Evolutionary conservation across 1,139 yeast genomes (phyloP).

Genomic region (Chernovozyma sophiae-reginae): DNA sequence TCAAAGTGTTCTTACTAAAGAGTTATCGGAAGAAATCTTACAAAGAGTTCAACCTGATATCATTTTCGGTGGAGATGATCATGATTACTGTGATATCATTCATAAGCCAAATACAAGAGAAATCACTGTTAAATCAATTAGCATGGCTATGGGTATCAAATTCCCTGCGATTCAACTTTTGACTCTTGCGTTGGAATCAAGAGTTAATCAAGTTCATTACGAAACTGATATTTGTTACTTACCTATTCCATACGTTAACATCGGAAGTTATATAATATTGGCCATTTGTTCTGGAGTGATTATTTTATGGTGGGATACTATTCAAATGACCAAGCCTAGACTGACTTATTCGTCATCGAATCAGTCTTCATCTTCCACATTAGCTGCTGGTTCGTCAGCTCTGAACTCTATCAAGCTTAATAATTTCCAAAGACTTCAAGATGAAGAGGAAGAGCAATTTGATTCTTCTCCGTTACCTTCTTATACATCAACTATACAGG

Average conservation of each 20-base stretch:
- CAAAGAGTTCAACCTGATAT: conserved; percentile 34
- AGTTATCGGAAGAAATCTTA: conserved; percentile 25
- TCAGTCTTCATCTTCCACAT: conserved; percentile 6
- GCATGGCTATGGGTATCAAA: conserved; percentile 58
- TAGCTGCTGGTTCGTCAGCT: neutral
- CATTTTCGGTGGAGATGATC: conserved; percentile 51
- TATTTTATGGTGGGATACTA: conserved; percentile 29
- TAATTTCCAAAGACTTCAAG: conserved; percentile 22
- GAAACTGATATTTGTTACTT: conserved; percentile 44
- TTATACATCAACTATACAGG: conserved; percentile 10
- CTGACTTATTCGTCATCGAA: neutral
- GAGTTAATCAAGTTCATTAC: conserved; percentile 21
- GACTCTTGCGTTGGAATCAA: conserved; percentile 13
- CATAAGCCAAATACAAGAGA: conserved; percentile 34
- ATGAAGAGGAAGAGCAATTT: conserved; percentile 10
- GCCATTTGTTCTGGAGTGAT: conserved; percentile 32
- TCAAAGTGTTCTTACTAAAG: conserved; percentile 42
- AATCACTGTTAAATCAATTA: conserved; percentile 52
- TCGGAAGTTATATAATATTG: conserved; percentile 32
- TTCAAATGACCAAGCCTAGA: conserved; percentile 17
- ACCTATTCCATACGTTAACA: conserved; percentile 46
- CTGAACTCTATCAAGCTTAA: conserved; percentile 16
- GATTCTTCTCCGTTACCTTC: conserved; percentile 11
- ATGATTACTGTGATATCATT: conserved; percentile 49
- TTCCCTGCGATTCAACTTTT: conserved; percentile 53